Evolutionary conservation across 1,139 yeast genomes (phyloP).

Genomic region (Debaryomyces fabryi): DNA sequence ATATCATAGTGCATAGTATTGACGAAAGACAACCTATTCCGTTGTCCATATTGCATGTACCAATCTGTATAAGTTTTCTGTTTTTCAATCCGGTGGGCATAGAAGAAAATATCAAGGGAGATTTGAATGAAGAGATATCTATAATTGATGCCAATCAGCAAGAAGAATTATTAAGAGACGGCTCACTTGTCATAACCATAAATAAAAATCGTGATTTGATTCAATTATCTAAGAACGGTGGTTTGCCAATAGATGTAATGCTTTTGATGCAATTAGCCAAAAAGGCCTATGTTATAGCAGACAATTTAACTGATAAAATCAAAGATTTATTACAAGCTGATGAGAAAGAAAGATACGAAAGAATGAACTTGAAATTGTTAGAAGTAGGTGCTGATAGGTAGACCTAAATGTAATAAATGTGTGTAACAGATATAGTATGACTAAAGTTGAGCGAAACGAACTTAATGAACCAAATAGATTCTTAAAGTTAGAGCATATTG

Average conservation of each 20-base stretch:
- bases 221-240: constrained; percentile 89
- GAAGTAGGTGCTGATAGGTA: constrained; percentile 43
- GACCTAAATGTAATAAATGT: background rate
- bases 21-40: constrained; percentile 88
- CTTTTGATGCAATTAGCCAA: constrained; percentile 70
- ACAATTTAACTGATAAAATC: constrained; percentile 65
- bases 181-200: constrained; percentile 79
- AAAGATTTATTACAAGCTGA: constrained; percentile 59
- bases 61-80: constrained; percentile 88
- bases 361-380: constrained; percentile 34
- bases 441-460: background rate
- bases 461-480: background rate
- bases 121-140: constrained; percentile 57
- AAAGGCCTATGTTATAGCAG: constrained; percentile 66
- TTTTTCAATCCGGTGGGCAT: constrained; percentile 70
- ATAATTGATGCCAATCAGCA: constrained; percentile 75
- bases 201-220: constrained; percentile 90
- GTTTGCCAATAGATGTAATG: constrained; percentile 78
- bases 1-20: constrained; percentile 65
- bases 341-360: constrained; percentile 38
- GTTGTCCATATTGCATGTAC: constrained; percentile 82
- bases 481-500: background rate
- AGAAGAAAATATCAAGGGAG: constrained; percentile 73
- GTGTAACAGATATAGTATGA: background rate
- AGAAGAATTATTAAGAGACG: constrained; percentile 79